These are phyloP conservation scores for Bacidia gigantensis DNA, from an alignment of 495 filamentous ascomycete genomes.

Conservation along the genomic window DNA sequence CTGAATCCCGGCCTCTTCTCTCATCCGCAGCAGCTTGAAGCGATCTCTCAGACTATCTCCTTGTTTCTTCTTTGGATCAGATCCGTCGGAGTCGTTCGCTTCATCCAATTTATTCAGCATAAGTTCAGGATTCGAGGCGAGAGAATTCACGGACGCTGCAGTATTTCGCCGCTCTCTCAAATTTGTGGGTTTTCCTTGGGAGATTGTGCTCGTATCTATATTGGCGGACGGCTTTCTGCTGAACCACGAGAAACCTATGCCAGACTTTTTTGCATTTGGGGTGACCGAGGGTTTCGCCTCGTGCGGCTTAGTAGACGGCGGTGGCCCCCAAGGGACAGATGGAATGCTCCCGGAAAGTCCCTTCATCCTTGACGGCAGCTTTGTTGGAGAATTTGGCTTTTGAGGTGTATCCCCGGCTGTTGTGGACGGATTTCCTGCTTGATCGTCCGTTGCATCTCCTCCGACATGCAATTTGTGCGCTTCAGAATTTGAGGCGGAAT, in stretches of 20 bases:
- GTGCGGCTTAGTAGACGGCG: slow-evolving; percentile 30
- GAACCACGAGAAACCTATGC: slow-evolving; percentile 73
- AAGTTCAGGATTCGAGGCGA: slow-evolving; percentile 60
- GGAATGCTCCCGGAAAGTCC: slow-evolving; percentile 38
- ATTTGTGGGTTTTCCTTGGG: slow-evolving; percentile 27
- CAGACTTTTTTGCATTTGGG: slow-evolving; percentile 47
- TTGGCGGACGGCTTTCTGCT: slow-evolving; percentile 53
- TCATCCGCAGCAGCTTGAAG: slow-evolving; percentile 71
- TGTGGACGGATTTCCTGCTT: neutral
- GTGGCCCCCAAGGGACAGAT: slow-evolving; percentile 38
- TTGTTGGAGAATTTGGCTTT: slow-evolving; percentile 28
- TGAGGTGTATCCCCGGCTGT: neutral
- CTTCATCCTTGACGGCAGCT: slow-evolving; percentile 34
- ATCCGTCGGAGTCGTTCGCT: slow-evolving; percentile 40
- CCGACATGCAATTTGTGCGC: slow-evolving; percentile 60
- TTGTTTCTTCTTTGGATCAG: slow-evolving; percentile 32
- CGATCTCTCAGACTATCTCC: slow-evolving; percentile 67
- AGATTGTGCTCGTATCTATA: slow-evolving; percentile 41
- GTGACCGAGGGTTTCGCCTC: slow-evolving; percentile 28
- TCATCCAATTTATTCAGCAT: slow-evolving; percentile 58
- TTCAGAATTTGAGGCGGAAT: slow-evolving; percentile 48
- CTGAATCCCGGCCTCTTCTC: slow-evolving; percentile 56
- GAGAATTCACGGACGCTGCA: slow-evolving; percentile 56
- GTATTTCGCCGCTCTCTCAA: slow-evolving; percentile 50
- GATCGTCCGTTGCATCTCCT: slow-evolving; percentile 21